Evolutionary conservation across 495 filamentous ascomycete genomes (phyloP), one percentile per base, ranked within the genome.

Genomic region (Lepraria neglecta): DNA sequence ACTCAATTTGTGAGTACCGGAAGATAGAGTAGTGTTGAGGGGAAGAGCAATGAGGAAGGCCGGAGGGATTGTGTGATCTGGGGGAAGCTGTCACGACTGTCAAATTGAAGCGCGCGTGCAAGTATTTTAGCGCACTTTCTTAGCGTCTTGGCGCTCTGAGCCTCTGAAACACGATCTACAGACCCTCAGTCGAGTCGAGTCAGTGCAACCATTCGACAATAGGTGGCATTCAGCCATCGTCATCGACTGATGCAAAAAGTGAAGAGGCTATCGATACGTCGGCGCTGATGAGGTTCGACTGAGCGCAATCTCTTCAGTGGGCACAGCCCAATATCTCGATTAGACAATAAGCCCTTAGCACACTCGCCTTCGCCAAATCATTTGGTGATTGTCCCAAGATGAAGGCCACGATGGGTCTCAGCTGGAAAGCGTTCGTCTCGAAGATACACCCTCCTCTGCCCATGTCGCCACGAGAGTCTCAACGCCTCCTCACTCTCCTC

Each of bases 401-500:
- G 79, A 80, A 75, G 65, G 68, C 68, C n/a, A 70, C 72, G 4
- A 63, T 70, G 0, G 68, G 70, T 33, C 66, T 75, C 35, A 67
- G 67, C 38, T 72, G 84, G 62, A 81, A 74, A 64, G 67, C 67
- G 70, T 55, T 84, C 64, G 77, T 79, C 50, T 71, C 81, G 3
- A 85, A 83, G 65, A 79, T 92, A 50, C 86, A 92, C 66, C 85
- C 82, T 19, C 87, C 87, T 21, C 76, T 89, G 3, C 86, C 87
- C 3, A 75, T 90, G 24, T 82, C 75, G 53, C 75, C 75, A 7
- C 81, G 79, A 65, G 83, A 91, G 64, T 85, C 86, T 33, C 76
- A 85, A 64, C 80, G 84, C 63, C 77, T 95, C 2, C 83, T 91
- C 58, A 76, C 80, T 30, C 76, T 81, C 58, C 80, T 95, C 61